A percentile compares a stretch with the other conserved stretches of the same genome.
phyloP scores from a whole-genome alignment of 352 stramenopile genomes.

The Pythium coloratum region DNA sequence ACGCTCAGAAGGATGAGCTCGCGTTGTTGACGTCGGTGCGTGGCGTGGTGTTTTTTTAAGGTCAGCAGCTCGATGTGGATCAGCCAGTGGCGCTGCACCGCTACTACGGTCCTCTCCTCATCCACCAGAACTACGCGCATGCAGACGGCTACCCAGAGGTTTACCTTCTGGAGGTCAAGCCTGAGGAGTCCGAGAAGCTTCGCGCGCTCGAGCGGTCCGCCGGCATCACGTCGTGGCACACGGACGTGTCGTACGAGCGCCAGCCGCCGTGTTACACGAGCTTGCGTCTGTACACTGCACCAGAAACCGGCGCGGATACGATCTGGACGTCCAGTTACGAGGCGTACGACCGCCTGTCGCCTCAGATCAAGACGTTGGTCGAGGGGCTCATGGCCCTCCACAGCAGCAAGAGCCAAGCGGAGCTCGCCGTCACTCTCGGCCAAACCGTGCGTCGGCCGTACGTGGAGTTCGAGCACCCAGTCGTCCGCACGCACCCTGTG shows the following conservation, averaged over 20 bases:
- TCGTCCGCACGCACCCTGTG: constrained; percentile 43
- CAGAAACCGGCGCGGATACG: constrained; percentile 39
- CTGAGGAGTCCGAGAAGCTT: constrained; percentile 21
- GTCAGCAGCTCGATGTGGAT: constrained; percentile 21
- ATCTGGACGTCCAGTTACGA: constrained; percentile 45
- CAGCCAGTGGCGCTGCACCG: constrained; percentile 30
- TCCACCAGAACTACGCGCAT: constrained; percentile 30
- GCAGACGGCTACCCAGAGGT: constrained; percentile 29
- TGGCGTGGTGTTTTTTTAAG: constrained; percentile 21
- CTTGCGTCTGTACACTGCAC: constrained; percentile 36
- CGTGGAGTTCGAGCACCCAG: constrained; percentile 42
- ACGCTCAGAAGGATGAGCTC: constrained; percentile 30
- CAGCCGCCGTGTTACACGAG: constrained; percentile 37
- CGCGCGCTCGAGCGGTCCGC: constrained; percentile 30
- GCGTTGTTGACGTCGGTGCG: constrained; percentile 14
- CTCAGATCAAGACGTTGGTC: constrained; percentile 38
- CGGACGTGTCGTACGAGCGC: constrained; percentile 38
- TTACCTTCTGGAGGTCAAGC: constrained; percentile 24
- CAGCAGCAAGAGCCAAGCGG: constrained; percentile 43
- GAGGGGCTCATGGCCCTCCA: constrained; percentile 44
- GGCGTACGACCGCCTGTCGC: constrained; percentile 44
- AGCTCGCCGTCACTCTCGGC: constrained; percentile 24
- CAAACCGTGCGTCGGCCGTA: constrained; percentile 33
- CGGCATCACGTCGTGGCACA: constrained; percentile 37
- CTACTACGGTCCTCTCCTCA: constrained; percentile 36